Evolutionary conservation across 768 basidiomycete species (phyloP).

Genomic region (Mycena floridula): DNA sequence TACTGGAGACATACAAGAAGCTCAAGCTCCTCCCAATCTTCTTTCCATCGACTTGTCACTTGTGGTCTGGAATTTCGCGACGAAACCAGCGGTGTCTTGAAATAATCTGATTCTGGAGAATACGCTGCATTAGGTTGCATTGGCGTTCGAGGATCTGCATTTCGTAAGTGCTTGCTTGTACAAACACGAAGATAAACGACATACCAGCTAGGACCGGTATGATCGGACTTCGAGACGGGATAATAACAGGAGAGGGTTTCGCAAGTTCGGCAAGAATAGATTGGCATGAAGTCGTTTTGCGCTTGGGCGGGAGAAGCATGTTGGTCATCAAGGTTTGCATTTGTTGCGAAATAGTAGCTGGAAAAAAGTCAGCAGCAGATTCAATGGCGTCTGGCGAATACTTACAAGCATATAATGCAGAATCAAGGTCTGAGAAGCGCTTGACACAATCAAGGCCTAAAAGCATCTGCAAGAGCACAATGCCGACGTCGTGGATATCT

Average conservation of each 20-base stretch:
- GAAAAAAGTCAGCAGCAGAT: neutral
- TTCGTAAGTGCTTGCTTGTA: no score
- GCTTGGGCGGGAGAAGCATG: conserved; percentile 60
- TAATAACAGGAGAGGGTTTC: conserved; percentile 29
- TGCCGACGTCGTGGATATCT: conserved; percentile 78
- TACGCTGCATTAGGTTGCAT: conserved; percentile 32
- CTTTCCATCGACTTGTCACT: conserved; percentile 80
- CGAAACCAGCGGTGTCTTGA: conserved; percentile 31
- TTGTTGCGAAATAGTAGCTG: conserved; percentile 48
- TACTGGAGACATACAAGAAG: conserved; percentile 45
- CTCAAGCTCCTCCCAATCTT: conserved; percentile 93
- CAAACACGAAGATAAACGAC: no score
- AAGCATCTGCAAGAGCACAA: conserved; percentile 81
- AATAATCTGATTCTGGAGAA: conserved; percentile 68
- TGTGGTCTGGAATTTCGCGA: conserved; percentile 18
- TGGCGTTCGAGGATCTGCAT: conserved; percentile 42
- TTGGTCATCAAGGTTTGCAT: conserved; percentile 46
- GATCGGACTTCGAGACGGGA: conserved; percentile 19
- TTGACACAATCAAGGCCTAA: conserved; percentile 65
- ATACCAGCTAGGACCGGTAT: no score
- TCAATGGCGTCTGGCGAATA: neutral
- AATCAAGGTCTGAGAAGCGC: conserved; percentile 46
- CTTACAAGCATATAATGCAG: conserved; percentile 54
- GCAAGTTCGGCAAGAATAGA: conserved; percentile 54
- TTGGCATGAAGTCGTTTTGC: conserved; percentile 49